Conservation (phyloP, 352 stramenopile species). For the Globisporangium nodosum region DNA sequence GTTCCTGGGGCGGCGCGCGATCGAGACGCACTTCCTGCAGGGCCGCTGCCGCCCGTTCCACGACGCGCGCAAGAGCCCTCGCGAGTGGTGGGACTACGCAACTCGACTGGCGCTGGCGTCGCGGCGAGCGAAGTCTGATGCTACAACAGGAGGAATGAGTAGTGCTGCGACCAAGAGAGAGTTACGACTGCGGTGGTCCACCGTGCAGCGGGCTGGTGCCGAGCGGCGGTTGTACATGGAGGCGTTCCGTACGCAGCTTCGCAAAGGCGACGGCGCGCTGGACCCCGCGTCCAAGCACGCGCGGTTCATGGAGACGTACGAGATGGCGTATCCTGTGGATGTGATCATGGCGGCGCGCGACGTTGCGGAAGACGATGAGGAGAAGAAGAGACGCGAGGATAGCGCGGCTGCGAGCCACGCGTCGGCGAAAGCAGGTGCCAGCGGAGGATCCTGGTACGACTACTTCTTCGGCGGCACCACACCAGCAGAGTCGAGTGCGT, state of each 20-base stretch:
- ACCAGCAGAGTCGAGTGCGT: background rate
- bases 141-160: constrained; percentile 1
- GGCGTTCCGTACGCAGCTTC: constrained; percentile 42
- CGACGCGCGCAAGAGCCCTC: constrained; percentile 22
- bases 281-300: constrained; percentile 36
- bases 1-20: constrained; percentile 47
- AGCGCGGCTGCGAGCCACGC: constrained; percentile 17
- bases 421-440: constrained; percentile 9
- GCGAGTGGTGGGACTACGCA: constrained; percentile 79
- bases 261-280: constrained; percentile 25
- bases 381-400: constrained; percentile 8
- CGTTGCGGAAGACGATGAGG: constrained; percentile 49
- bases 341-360: constrained; percentile 60
- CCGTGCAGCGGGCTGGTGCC: constrained; percentile 36
- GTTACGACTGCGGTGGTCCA: constrained; percentile 43
- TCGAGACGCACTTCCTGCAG: constrained; percentile 66
- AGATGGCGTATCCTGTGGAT: constrained; percentile 63
- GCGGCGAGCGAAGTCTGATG: constrained; percentile 16
- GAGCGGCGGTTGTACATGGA: constrained; percentile 64
- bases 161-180: background rate
- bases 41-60: constrained; percentile 56
- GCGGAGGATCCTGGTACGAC: constrained; percentile 61
- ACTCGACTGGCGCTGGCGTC: constrained; percentile 36
- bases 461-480: constrained; percentile 67
- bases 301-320: constrained; percentile 39